phyloP scores from a whole-genome alignment of 768 basidiomycete genomes.

The Amanita muscaria region DNA sequence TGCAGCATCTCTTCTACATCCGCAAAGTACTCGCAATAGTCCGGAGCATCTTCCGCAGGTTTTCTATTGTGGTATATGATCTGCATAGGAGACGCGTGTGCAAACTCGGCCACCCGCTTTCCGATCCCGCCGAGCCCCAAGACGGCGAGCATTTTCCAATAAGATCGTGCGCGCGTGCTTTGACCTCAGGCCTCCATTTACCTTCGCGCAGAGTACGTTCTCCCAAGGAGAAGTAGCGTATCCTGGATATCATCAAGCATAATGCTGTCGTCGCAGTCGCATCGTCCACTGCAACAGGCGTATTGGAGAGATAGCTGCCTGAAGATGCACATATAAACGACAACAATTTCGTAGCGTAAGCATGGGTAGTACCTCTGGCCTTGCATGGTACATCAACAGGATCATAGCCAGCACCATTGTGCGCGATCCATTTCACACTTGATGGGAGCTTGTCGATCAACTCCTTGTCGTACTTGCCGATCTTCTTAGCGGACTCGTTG shows the following conservation, averaged over 20 bases:
- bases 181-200: slow-evolving; percentile 52
- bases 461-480: slow-evolving; percentile 77
- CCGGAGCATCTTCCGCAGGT: slow-evolving; percentile 48
- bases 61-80: slow-evolving; percentile 72
- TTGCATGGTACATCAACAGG: slow-evolving; percentile 75
- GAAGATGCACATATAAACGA: slow-evolving; percentile 1
- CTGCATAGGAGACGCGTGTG: slow-evolving; percentile 81
- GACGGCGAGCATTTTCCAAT: slow-evolving; percentile 64
- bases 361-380: slow-evolving; percentile 40
- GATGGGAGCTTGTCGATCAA: slow-evolving; percentile 60
- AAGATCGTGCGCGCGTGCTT: slow-evolving; percentile 49
- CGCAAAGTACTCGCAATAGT: slow-evolving; percentile 69
- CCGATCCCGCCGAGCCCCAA: slow-evolving; percentile 78
- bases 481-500: slow-evolving; percentile 51
- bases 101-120: slow-evolving; percentile 57
- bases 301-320: slow-evolving; percentile 81
- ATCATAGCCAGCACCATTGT: slow-evolving; percentile 92
- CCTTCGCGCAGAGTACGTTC: slow-evolving; percentile 50
- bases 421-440: slow-evolving; percentile 77
- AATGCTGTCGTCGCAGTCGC: slow-evolving; percentile 86
- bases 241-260: slow-evolving; percentile 70
- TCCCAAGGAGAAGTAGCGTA: slow-evolving; percentile 62
- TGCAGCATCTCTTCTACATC: slow-evolving; percentile 55
- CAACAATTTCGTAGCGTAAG: neutral
- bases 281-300: slow-evolving; percentile 84